Conservation (phyloP, 345 rosid genomes). For the Chamaenerion angustifolium region DNA sequence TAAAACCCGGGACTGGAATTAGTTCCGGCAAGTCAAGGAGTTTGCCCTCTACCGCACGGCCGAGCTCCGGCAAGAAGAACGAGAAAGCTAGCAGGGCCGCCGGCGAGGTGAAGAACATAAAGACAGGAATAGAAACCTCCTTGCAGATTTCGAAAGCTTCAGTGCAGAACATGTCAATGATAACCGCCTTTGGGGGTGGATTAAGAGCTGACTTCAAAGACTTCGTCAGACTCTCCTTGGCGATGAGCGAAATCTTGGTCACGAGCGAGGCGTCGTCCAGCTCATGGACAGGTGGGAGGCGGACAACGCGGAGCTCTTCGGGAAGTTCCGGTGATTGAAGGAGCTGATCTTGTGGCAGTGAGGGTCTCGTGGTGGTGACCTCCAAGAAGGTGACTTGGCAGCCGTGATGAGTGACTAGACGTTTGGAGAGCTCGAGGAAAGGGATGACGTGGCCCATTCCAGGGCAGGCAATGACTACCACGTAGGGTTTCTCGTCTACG, state of each 20-base stretch:
- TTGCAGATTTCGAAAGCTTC: constrained; percentile 19
- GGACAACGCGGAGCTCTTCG: too few species aligned
- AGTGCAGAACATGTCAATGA: constrained; percentile 20
- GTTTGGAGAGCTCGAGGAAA: too few species aligned
- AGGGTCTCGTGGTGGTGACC: too few species aligned
- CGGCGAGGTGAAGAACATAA: constrained; percentile 12
- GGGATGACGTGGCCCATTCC: too few species aligned
- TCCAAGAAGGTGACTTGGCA: too few species aligned
- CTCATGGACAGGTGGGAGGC: too few species aligned
- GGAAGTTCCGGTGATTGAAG: too few species aligned
- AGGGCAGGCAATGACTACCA: too few species aligned
- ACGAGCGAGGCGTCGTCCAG: too few species aligned
- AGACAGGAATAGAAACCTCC: constrained; percentile 19
- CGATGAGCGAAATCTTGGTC: background rate
- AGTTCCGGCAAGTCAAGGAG: constrained; percentile 12
- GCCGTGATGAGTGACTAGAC: too few species aligned
- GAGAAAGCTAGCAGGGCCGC: constrained; percentile 14
- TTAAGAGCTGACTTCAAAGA: constrained; percentile 6
- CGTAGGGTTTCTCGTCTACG: too few species aligned
- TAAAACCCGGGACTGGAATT: constrained; percentile 24
- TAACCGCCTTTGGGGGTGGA: constrained; percentile 15
- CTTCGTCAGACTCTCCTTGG: constrained; percentile 16
- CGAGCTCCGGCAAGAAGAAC: constrained; percentile 17
- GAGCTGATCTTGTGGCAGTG: too few species aligned
- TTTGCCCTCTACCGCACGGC: constrained; percentile 14